Base-by-base conservation (phyloP, 1,284 basidiomycete genomes). In the Boletus sp. region DNA sequence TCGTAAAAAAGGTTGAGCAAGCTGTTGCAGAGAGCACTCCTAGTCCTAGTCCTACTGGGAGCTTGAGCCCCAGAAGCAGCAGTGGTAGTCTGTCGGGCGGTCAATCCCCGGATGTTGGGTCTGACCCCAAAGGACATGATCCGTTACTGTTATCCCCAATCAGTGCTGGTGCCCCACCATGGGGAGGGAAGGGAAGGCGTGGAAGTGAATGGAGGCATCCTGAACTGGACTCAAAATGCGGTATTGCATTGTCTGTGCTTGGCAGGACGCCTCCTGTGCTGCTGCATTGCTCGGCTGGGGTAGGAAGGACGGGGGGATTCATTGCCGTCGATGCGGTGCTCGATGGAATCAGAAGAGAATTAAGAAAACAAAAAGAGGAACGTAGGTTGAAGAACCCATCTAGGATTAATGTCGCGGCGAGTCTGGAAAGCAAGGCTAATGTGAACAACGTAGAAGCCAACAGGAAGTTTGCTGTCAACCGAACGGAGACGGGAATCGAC, bases 281-380 rank as follows among this genome's bases (percentile, higher is more conserved):
- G 44, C 72, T 93, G 61, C 89, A 93, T 77, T 95, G 94, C 71
- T 95, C 93, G 23, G 95, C 95, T 0, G 95, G 95, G 19, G 93
- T 97, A 6, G 95, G 95, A 0, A 83, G 95, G 43, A 97, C 95
- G 0, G 95, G 95, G 28, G 93, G 92, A 44, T 97, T 93, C 74
- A 95, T 97, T 70, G 87, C 92, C 16, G 85, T 96, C 6, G 94
- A 96, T 74, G 90, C 94, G 3, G 82, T 95, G 43, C 78, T 96
- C 47, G 93, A 96, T 70, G 90, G 86, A 0, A 78, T 97, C 4
- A 79, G 85, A 62, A 76, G 83, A 44, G 92, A 94, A 73, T 69
- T 90, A 69, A 74, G 77, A 60, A 80, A 74, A 63, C 65, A 68
- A 9, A 60, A 61, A 43, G 65, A 67, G 27, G 64, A 56, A 28